These are phyloP conservation scores for Arabidopsis suecica DNA, from an alignment of 345 rosid genomes.

Conservation along the genomic window DNA sequence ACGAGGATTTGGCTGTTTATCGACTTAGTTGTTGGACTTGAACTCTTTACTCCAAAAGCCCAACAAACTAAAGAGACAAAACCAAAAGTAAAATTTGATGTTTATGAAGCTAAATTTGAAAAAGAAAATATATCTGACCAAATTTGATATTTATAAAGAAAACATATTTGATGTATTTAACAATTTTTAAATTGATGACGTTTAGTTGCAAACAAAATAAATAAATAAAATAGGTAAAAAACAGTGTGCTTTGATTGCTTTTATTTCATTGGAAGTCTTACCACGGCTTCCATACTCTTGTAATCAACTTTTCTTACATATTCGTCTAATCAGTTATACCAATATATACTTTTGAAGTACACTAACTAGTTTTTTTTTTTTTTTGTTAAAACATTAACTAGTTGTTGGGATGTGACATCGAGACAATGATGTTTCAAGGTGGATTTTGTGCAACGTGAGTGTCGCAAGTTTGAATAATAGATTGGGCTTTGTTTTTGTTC, in stretches of 20 bases:
- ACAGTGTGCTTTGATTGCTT: not conserved
- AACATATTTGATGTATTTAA: no score
- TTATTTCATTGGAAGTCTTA: not conserved
- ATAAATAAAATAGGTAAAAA: no score
- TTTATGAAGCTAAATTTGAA: no score
- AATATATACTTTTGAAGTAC: not conserved
- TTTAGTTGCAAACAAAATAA: no score
- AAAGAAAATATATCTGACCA: no score
- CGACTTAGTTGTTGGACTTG: conserved; percentile 25
- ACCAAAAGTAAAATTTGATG: no score
- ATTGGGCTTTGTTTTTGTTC: no score
- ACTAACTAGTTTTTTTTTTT: no score
- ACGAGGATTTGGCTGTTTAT: conserved; percentile 28
- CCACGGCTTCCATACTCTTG: not conserved
- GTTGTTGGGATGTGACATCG: conserved; percentile 7
- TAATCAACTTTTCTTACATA: not conserved
- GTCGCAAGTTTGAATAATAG: no score
- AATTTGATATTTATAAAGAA: no score
- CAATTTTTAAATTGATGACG: no score
- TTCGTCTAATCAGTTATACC: not conserved
- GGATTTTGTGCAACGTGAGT: not conserved
- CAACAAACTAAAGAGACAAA: no score
- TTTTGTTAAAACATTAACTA: not conserved
- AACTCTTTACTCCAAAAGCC: not conserved
- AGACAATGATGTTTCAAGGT: not conserved